Percentiles rank a stretch among this genome's conserved stretches.
These are phyloP conservation scores for Nadsonia starkeyi-henricii DNA, from an alignment of 1,139 yeast species.

Conservation along the genomic window DNA sequence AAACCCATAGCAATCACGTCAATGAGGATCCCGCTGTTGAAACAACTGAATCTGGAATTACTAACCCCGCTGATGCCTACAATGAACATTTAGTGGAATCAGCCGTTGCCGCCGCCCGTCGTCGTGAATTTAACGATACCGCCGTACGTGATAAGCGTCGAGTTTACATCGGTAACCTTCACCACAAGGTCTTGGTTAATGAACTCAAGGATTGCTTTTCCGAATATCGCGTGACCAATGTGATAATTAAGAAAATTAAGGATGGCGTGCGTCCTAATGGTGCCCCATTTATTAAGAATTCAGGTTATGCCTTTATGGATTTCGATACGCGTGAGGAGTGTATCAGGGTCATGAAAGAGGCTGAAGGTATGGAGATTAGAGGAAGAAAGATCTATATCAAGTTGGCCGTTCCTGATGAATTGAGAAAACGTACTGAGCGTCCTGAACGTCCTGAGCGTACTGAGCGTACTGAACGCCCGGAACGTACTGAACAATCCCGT, in stretches of 20 bases:
- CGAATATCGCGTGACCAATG: neutral
- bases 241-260: neutral
- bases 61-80: slow-evolving; percentile 6
- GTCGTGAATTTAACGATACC: neutral
- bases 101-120: neutral
- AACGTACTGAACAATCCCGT: too few relatives aligned
- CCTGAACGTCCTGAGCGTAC: too few relatives aligned
- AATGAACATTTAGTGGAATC: neutral
- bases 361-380: slow-evolving; percentile 40
- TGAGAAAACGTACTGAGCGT: too few relatives aligned
- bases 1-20: too few relatives aligned
- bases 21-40: too few relatives aligned
- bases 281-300: neutral
- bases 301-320: neutral
- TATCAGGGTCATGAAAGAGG: slow-evolving; percentile 22
- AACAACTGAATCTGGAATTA: too few relatives aligned
- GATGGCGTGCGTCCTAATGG: neutral
- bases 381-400: slow-evolving; percentile 32
- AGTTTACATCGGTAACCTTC: neutral
- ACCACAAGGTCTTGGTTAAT: neutral
- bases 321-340: neutral
- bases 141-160: neutral
- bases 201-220: neutral
- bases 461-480: too few relatives aligned
- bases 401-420: neutral